Percentiles rank a stretch among this genome's conserved stretches.
Conservation (phyloP, 2,329 filamentous ascomycete genomes). For the Trichoderma koningii region DNA sequence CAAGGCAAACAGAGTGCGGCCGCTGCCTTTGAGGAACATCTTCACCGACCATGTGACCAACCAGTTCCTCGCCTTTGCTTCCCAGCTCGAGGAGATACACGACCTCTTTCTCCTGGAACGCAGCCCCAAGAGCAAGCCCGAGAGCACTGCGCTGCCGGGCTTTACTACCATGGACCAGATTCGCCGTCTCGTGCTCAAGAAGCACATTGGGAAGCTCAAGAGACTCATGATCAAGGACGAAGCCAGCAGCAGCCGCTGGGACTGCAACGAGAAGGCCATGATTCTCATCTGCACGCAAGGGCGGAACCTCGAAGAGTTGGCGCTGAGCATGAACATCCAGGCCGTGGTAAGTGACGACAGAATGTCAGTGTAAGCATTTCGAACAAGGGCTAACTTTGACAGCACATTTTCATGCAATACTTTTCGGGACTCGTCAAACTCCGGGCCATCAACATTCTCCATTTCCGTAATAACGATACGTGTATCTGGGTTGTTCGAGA, state of each 20-base stretch:
- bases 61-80: conserved; percentile 56
- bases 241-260: conserved; percentile 53
- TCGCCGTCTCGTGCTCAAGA: conserved; percentile 57
- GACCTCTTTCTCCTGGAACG: conserved; percentile 63
- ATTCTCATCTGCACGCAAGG: conserved; percentile 56
- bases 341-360: conserved; percentile 51
- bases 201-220: conserved; percentile 57
- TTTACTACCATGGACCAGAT: conserved; percentile 60
- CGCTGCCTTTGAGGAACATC: conserved; percentile 58
- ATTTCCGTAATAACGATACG: conserved; percentile 57
- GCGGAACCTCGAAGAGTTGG: conserved; percentile 55
- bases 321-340: conserved; percentile 55
- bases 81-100: conserved; percentile 55
- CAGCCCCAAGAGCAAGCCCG: conserved; percentile 52
- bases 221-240: conserved; percentile 64
- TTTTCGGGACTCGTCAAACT: conserved; percentile 52
- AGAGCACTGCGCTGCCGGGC: conserved; percentile 55
- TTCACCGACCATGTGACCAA: conserved; percentile 64
- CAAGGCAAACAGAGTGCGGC: conserved; percentile 54
- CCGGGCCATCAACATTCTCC: conserved; percentile 57
- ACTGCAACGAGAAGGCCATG: conserved; percentile 57
- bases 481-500: conserved; percentile 60
- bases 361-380: background rate
- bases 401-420: conserved; percentile 62
- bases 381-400: background rate